A percentile compares a stretch with the other conserved stretches of the same genome.
These are phyloP conservation scores for Backusella macrospora DNA, from an alignment of 192 early-diverging fungal genomes.

Conservation along the genomic window DNA sequence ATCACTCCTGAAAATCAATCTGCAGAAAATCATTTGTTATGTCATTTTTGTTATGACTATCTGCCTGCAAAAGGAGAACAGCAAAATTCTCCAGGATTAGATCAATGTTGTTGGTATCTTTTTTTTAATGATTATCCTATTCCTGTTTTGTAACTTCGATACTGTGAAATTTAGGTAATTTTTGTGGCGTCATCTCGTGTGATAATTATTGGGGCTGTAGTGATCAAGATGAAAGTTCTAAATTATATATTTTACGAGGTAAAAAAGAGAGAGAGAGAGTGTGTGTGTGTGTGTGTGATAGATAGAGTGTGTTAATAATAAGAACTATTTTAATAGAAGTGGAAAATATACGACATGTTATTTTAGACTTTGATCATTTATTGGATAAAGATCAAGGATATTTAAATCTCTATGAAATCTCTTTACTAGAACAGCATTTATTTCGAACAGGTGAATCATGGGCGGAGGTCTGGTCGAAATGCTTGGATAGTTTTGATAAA, in stretches of 20 bases:
- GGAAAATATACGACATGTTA: neutral
- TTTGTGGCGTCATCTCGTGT: slow-evolving; percentile 16
- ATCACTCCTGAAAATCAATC: slow-evolving; percentile 1
- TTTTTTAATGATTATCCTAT: neutral
- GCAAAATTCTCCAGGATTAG: neutral
- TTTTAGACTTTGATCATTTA: slow-evolving; percentile 2
- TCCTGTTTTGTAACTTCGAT: neutral
- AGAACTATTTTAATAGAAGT: neutral
- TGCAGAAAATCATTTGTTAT: neutral
- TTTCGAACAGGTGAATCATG: neutral
- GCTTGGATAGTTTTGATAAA: slow-evolving; percentile 1
- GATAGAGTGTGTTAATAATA: neutral
- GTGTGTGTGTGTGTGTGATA: too few relatives aligned
- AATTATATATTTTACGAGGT: slow-evolving; percentile 15
- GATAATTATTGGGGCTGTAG: slow-evolving; percentile 21
- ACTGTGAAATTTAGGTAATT: neutral
- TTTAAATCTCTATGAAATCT: neutral
- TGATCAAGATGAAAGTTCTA: neutral
- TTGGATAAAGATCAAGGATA: slow-evolving; percentile 2
- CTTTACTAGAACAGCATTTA: neutral
- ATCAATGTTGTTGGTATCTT: slow-evolving; percentile 17
- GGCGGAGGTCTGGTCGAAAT: neutral
- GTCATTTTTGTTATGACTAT: slow-evolving; percentile 15
- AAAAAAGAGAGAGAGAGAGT: neutral
- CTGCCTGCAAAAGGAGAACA: neutral